A percentile compares a stretch with the other conserved stretches of the same genome.
These are phyloP conservation scores for Salix koriyanagi DNA, from an alignment of 345 rosid species.

Conservation along the genomic window DNA sequence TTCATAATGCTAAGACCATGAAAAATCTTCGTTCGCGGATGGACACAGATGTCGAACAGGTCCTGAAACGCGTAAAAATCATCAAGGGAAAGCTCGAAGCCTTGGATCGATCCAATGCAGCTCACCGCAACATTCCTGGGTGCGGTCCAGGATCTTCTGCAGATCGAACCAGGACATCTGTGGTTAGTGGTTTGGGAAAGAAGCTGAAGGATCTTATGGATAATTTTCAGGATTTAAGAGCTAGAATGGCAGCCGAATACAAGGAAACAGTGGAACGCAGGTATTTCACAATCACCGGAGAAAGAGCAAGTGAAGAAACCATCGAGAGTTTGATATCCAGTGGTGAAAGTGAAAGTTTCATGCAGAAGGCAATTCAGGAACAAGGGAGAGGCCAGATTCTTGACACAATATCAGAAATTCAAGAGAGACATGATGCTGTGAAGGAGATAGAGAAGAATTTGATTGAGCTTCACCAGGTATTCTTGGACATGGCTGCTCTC, in stretches of 20 bases:
- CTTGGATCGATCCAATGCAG: constrained; percentile 58
- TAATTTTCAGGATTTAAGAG: constrained; percentile 58
- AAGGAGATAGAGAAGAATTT: constrained; percentile 86
- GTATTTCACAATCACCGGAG: constrained; percentile 73
- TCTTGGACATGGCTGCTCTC: constrained; percentile 79
- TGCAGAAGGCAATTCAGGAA: constrained; percentile 82
- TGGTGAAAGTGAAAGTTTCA: constrained; percentile 78
- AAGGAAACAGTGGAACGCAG: constrained; percentile 77
- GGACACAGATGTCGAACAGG: constrained; percentile 61
- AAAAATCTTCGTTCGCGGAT: constrained; percentile 53
- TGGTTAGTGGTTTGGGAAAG: constrained; percentile 68
- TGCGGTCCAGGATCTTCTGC: constrained; percentile 81
- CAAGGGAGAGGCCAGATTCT: constrained; percentile 80
- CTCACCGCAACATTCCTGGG: constrained; percentile 50
- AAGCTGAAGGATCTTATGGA: constrained; percentile 76
- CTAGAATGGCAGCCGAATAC: constrained; percentile 52
- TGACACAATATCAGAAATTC: constrained; percentile 81
- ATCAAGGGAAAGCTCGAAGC: constrained; percentile 72
- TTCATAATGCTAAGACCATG: constrained; percentile 57
- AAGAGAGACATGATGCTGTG: constrained; percentile 77
- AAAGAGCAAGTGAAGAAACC: constrained; percentile 63
- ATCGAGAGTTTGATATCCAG: constrained; percentile 71
- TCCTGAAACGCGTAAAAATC: constrained; percentile 57
- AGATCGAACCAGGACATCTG: constrained; percentile 73
- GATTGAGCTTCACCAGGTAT: constrained; percentile 76